These are phyloP conservation scores for Hirsutella rhossiliensis DNA, from an alignment of 2,329 filamentous ascomycete species.

Conservation along the genomic window DNA sequence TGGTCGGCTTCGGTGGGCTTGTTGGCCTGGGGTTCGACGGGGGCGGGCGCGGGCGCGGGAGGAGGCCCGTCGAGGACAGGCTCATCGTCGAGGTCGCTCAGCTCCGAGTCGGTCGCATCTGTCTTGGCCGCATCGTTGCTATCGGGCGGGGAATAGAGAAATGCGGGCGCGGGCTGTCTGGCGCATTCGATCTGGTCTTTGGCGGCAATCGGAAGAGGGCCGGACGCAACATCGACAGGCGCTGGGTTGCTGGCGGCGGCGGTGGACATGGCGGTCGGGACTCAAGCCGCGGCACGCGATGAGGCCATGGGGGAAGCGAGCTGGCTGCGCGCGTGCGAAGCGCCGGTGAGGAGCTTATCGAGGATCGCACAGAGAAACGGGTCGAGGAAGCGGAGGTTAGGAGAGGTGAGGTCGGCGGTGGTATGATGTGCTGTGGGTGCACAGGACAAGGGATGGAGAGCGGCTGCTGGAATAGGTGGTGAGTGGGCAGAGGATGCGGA, in stretches of 20 bases:
- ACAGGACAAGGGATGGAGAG: conserved; percentile 1
- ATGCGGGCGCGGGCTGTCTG: conserved; percentile 25
- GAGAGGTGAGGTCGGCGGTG: conserved; percentile 2
- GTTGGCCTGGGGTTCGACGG: conserved; percentile 10
- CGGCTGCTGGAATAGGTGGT: conserved; percentile 1
- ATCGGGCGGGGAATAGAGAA: conserved; percentile 51
- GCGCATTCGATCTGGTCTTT: conserved; percentile 20
- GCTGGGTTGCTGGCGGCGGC: conserved; percentile 36
- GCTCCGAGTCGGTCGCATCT: conserved; percentile 50
- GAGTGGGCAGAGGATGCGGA: conserved; percentile 4
- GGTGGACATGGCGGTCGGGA: conserved; percentile 36
- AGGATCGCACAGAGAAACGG: conserved; percentile 3
- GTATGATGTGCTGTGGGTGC: background rate
- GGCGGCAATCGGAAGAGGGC: conserved; percentile 6
- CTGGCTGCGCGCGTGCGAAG: conserved; percentile 1
- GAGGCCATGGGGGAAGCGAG: conserved; percentile 18
- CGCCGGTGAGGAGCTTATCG: background rate
- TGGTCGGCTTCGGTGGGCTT: conserved; percentile 9
- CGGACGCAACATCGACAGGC: conserved; percentile 12
- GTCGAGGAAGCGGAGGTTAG: background rate
- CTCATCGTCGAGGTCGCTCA: conserved; percentile 52
- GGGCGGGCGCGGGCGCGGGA: conserved; percentile 9
- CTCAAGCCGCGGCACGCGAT: conserved; percentile 24
- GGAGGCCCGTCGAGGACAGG: conserved; percentile 25
- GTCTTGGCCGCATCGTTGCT: conserved; percentile 49